A percentile compares a stretch with the other conserved stretches of the same genome.
Conservation (phyloP, 2,329 filamentous ascomycete species). For the Pseudogymnoascus sp. region DNA sequence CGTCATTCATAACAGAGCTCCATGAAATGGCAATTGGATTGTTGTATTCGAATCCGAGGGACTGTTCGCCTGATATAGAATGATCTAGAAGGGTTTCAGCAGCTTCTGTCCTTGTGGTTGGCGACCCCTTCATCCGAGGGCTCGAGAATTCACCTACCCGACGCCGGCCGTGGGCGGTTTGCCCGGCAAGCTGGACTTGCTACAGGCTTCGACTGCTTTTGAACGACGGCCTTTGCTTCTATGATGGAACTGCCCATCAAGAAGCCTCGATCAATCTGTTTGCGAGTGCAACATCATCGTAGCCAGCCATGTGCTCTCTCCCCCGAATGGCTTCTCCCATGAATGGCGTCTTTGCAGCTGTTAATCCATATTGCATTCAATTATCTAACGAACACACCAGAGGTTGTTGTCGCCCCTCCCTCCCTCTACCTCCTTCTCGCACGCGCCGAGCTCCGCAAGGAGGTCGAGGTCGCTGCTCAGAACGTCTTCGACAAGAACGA, state of each 20-base stretch:
- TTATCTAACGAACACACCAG: conserved; percentile 35
- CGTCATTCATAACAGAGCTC: conserved; percentile 8
- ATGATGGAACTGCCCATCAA: background rate
- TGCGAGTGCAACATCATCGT: background rate
- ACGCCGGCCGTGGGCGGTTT: background rate
- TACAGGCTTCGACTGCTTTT: background rate
- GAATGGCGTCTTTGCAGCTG: background rate
- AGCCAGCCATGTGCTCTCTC: background rate
- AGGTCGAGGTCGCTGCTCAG: conserved; percentile 83
- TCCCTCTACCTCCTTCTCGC: conserved; percentile 83
- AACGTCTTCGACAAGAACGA: conserved; percentile 97
- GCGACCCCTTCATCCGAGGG: background rate
- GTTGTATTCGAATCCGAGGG: background rate
- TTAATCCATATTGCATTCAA: background rate
- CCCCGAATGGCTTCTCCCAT: background rate
- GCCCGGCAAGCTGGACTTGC: background rate
- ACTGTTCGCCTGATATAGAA: background rate
- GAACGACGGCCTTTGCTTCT: no score
- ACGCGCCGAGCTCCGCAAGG: conserved; percentile 66
- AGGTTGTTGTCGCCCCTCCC: conserved; percentile 92
- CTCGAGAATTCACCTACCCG: background rate
- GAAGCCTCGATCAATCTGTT: background rate
- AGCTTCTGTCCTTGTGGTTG: background rate
- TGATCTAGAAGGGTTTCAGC: background rate
- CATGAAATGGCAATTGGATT: background rate